These are phyloP conservation scores for Xylaria sp. DNA, from an alignment of 2,329 filamentous ascomycete species.

Conservation along the genomic window DNA sequence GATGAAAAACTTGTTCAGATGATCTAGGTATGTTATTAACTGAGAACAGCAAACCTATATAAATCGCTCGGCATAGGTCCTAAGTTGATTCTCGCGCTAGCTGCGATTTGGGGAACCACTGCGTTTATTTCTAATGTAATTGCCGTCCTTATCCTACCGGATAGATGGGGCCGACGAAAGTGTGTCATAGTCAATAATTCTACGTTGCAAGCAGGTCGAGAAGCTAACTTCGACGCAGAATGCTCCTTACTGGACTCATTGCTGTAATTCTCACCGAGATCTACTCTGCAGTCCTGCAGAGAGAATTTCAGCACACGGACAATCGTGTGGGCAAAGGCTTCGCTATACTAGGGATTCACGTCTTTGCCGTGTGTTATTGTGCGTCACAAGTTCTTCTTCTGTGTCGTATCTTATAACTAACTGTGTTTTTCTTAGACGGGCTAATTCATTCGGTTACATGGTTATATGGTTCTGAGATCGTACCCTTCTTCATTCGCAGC, in stretches of 20 bases:
- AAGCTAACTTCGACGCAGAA: slow-evolving; percentile 52
- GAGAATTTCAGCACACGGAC: slow-evolving; percentile 64
- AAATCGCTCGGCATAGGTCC: slow-evolving; percentile 63
- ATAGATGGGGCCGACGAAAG: slow-evolving; percentile 69
- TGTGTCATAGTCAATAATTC: slow-evolving; percentile 1
- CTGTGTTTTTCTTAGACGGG: slow-evolving; percentile 7
- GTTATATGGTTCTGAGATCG: slow-evolving; percentile 66
- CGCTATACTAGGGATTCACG: slow-evolving; percentile 68
- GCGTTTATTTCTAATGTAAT: slow-evolving; percentile 62
- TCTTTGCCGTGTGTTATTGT: slow-evolving; percentile 66
- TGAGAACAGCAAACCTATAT: slow-evolving; percentile 58
- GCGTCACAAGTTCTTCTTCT: slow-evolving; percentile 38
- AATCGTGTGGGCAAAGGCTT: slow-evolving; percentile 69
- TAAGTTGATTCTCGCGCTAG: slow-evolving; percentile 63
- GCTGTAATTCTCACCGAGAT: slow-evolving; percentile 67
- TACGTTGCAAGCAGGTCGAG: background rate
- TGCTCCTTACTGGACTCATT: slow-evolving; percentile 64
- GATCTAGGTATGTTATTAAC: slow-evolving; percentile 1
- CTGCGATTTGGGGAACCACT: slow-evolving; percentile 65
- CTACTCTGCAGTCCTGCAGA: slow-evolving; percentile 69
- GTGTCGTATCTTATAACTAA: background rate
- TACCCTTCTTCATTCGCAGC: slow-evolving; percentile 63
- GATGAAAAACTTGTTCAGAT: background rate
- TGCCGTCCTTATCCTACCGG: slow-evolving; percentile 63
- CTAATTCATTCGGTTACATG: slow-evolving; percentile 66